phyloP scores from a whole-genome alignment of 2,329 filamentous ascomycete species.

The Diaporthe batatas region DNA sequence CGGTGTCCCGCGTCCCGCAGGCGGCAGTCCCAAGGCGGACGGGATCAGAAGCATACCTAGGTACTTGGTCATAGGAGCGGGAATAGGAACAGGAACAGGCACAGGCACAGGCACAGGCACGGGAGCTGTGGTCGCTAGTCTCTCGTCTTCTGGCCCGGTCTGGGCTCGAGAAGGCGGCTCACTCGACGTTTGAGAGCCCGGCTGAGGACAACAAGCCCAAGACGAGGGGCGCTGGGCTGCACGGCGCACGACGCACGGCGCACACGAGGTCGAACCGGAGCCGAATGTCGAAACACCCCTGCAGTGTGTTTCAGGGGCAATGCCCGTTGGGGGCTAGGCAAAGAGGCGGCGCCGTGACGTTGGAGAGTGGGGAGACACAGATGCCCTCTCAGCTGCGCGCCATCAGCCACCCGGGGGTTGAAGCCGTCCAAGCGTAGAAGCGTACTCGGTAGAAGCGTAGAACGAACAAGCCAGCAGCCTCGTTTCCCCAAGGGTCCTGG shows the following conservation, averaged over 20 bases:
- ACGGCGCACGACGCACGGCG: not conserved
- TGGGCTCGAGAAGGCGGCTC: not conserved
- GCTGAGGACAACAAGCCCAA: not conserved
- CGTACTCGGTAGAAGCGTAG: not conserved
- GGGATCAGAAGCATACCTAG: no score
- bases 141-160: not conserved
- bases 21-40: no score
- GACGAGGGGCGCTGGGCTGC: not conserved
- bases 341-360: slow-evolving; percentile 14
- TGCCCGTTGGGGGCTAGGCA: slow-evolving; percentile 26
- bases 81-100: no score
- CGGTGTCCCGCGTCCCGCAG: no score
- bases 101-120: no score
- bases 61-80: no score
- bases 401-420: slow-evolving; percentile 10
- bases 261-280: slow-evolving; percentile 27
- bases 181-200: slow-evolving; percentile 13
- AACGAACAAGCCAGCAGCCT: not conserved
- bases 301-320: slow-evolving; percentile 34
- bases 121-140: no score
- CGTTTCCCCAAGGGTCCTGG: slow-evolving; percentile 17
- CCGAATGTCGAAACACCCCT: slow-evolving; percentile 30
- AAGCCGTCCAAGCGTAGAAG: slow-evolving; percentile 30
- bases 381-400: not conserved
- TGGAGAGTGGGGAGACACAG: slow-evolving; percentile 12